Evolutionary conservation across 2,329 filamentous ascomycete species (phyloP).

Genomic region (Neocucurbitaria cava): DNA sequence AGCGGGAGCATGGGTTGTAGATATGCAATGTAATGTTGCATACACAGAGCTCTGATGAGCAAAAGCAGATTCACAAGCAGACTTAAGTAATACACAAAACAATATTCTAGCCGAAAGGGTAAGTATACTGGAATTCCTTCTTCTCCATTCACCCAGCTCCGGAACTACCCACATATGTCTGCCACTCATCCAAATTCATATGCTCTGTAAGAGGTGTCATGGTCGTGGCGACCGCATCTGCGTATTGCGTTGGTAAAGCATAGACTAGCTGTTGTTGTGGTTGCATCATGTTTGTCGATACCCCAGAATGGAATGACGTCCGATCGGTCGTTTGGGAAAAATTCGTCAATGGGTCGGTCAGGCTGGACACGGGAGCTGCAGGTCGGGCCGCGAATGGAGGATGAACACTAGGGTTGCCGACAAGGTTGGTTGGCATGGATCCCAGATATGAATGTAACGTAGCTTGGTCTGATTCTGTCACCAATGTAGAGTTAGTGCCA

Average conservation of each 20-base stretch:
- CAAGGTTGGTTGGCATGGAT: background rate
- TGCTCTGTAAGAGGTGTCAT: background rate
- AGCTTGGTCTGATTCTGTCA: background rate
- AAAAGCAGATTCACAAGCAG: too few relatives aligned
- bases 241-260: background rate
- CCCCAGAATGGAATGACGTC: conserved; percentile 3
- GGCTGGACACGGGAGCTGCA: conserved; percentile 7
- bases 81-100: background rate
- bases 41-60: too few relatives aligned
- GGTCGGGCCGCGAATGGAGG: conserved; percentile 26
- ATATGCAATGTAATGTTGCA: too few relatives aligned
- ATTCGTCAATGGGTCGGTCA: conserved; percentile 12
- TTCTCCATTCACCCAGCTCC: background rate
- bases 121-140: background rate
- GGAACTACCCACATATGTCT: background rate
- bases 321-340: conserved; percentile 5
- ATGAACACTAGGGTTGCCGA: conserved; percentile 15
- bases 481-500: background rate
- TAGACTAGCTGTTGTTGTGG: background rate
- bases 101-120: background rate
- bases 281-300: background rate
- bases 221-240: background rate
- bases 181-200: conserved; percentile 2
- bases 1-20: too few relatives aligned
- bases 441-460: conserved; percentile 11